Evolutionary conservation across 1,139 yeast species (phyloP).

Genomic region (Diutina scorzettiae): DNA sequence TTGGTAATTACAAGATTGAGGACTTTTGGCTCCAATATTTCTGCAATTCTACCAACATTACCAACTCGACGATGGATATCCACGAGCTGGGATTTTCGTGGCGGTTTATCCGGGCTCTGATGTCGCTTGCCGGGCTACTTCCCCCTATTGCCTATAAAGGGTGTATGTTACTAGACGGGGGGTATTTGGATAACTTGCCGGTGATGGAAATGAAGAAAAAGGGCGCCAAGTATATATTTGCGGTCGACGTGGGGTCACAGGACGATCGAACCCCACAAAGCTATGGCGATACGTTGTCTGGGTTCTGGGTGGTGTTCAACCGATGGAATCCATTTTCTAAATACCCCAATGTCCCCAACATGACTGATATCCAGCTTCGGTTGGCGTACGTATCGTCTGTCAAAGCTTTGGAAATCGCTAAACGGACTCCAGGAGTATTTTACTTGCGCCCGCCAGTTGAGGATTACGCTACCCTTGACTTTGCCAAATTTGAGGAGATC

Average conservation of each 20-base stretch:
- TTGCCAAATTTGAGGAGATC: conserved; percentile 85
- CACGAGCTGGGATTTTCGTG: conserved; percentile 90
- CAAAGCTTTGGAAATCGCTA: conserved; percentile 81
- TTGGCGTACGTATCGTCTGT: conserved; percentile 93
- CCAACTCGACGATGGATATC: conserved; percentile 90
- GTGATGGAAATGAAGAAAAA: conserved; percentile 81
- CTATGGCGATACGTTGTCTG: conserved; percentile 89
- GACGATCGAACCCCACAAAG: conserved; percentile 87
- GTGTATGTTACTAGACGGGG: conserved; percentile 89
- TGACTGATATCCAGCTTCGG: conserved; percentile 91
- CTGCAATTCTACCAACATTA: conserved; percentile 91
- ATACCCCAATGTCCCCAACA: conserved; percentile 81
- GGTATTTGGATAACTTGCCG: conserved; percentile 87
- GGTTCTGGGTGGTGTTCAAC: conserved; percentile 82
- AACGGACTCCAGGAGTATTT: conserved; percentile 74
- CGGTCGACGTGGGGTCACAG: conserved; percentile 94
- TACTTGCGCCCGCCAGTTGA: conserved; percentile 93
- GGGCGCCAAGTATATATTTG: conserved; percentile 81
- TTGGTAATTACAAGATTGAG: conserved; percentile 86
- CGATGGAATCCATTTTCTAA: conserved; percentile 84
- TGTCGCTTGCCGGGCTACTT: conserved; percentile 88
- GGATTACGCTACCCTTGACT: conserved; percentile 81
- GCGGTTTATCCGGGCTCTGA: conserved; percentile 91
- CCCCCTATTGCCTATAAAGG: conserved; percentile 90
- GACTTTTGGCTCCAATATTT: conserved; percentile 90